Base-by-base conservation (phyloP, 2,329 filamentous ascomycete species). In the Fusarium irregulare region DNA sequence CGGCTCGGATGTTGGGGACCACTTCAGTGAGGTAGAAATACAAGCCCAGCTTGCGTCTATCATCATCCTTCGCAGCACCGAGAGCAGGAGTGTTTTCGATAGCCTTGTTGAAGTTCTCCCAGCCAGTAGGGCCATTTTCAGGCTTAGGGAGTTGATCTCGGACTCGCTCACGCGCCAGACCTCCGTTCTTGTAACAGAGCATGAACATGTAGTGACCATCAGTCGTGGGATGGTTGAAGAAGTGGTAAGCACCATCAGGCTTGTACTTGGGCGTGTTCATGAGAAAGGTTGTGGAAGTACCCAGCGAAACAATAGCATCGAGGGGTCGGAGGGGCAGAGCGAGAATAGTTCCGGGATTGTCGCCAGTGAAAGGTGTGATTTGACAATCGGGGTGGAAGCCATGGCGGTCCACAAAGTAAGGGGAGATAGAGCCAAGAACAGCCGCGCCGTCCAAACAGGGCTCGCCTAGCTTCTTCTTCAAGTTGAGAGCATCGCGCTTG, bases 151-250 rank as follows among this genome's bases (percentile, higher is more conserved):
- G 88, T 0, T 88, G 86, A 77, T 99, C 93, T 57, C 96, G 92
- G 67, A 98, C 89, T 75, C 92, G 90, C 79, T 99, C 96, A 46
- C 96, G 92, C 3, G 96, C 95, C 2, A 98, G 89, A 4, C 94
- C 94, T 73, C 96, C 96, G 81, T 99, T 99, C 83, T 98, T 98
- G 85, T 98, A 99, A 86, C 96, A 99, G 37, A 99, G 89, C 96
- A 99, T 99, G 82, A 99, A 98, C 96, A 99, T 98, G 87, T 97
- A 98, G 64, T 98, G 88, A 2, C 92, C 93, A 0, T 90, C 84
- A 1, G 93, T 97, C 46, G 94, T 96, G 3, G 96, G 96, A 80
- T 98, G 94, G 83, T 98, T 97, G 88, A 98, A 97, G 85, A 98
- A 97, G 83, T 99, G 96, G 77, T 97, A 97, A 9, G 92, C 89